phyloP scores from a whole-genome alignment of 345 rosid species.

The Acer campestre region DNA sequence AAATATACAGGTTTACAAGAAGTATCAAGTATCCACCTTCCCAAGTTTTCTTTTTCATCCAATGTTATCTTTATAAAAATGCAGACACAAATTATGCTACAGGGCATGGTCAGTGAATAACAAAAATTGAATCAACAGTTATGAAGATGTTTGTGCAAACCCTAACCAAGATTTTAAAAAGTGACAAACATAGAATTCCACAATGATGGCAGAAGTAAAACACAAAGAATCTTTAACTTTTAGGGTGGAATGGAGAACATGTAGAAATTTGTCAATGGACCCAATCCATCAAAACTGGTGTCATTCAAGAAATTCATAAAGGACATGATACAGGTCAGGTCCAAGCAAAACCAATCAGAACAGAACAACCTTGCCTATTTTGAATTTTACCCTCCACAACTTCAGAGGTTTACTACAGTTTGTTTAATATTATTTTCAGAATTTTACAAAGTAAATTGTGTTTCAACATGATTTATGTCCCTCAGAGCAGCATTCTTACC shows the following conservation, averaged over 20 bases:
- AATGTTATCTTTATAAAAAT: constrained; percentile 1
- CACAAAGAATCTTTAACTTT: neutral
- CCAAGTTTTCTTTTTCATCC: neutral
- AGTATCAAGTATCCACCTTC: neutral
- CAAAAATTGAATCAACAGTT: neutral
- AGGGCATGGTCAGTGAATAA: neutral
- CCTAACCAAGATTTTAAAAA: neutral
- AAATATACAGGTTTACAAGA: neutral
- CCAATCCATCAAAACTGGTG: neutral
- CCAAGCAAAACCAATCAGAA: neutral
- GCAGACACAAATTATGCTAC: neutral
- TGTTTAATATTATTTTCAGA: neutral
- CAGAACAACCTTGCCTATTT: neutral
- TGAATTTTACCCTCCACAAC: neutral
- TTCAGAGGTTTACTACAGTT: neutral
- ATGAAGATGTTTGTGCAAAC: neutral
- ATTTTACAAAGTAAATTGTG: neutral
- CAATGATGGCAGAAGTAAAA: neutral
- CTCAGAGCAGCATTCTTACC: neutral
- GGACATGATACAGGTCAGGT: neutral
- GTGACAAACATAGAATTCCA: neutral
- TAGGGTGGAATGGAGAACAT: neutral
- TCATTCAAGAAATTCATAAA: neutral
- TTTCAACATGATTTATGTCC: neutral
- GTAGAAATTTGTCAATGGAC: neutral